Conservation (phyloP, 2,329 filamentous ascomycete genomes). For the Monosporascus ibericus region DNA sequence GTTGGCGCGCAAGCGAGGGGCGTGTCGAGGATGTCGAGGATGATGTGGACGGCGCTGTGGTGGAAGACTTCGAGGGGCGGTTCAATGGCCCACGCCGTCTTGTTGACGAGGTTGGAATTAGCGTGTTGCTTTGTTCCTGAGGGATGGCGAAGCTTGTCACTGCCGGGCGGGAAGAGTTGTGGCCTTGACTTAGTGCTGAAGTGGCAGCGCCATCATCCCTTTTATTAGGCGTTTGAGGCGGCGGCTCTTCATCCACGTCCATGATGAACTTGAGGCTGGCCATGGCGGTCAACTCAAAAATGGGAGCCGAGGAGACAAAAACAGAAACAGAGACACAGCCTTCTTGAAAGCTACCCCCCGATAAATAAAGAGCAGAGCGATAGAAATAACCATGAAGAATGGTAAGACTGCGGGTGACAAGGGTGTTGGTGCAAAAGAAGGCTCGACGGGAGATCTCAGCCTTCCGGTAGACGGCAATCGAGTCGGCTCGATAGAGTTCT, state of each 20-base stretch:
- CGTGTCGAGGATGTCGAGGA: constrained; percentile 19
- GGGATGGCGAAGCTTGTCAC: constrained; percentile 35
- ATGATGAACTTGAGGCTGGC: constrained; percentile 52
- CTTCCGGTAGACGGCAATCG: constrained; percentile 27
- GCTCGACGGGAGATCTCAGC: constrained; percentile 29
- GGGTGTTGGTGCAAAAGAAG: constrained; percentile 25
- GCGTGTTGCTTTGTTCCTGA: constrained; percentile 26
- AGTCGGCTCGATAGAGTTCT: constrained; percentile 22
- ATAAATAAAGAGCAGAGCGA: constrained; percentile 25
- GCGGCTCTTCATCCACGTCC: constrained; percentile 43
- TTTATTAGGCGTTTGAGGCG: constrained; percentile 36
- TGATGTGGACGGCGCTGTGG: constrained; percentile 19
- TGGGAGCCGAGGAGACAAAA: constrained; percentile 25
- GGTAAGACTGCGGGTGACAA: constrained; percentile 21
- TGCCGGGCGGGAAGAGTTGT: constrained; percentile 29
- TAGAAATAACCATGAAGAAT: constrained; percentile 21
- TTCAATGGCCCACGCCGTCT: constrained; percentile 30
- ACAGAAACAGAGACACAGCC: constrained; percentile 29
- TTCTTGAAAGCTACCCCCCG: constrained; percentile 13
- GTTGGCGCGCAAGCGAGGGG: constrained; percentile 24
- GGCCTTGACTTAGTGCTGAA: constrained; percentile 30
- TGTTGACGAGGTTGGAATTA: constrained; percentile 27
- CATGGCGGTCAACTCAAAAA: constrained; percentile 41
- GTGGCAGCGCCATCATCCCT: constrained; percentile 34
- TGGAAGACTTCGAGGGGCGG: constrained; percentile 24